Percentiles rank a stretch among this genome's conserved stretches.
Evolutionary conservation across 352 stramenopile species (phyloP).

Genomic region (Phytophthora ohioensis): DNA sequence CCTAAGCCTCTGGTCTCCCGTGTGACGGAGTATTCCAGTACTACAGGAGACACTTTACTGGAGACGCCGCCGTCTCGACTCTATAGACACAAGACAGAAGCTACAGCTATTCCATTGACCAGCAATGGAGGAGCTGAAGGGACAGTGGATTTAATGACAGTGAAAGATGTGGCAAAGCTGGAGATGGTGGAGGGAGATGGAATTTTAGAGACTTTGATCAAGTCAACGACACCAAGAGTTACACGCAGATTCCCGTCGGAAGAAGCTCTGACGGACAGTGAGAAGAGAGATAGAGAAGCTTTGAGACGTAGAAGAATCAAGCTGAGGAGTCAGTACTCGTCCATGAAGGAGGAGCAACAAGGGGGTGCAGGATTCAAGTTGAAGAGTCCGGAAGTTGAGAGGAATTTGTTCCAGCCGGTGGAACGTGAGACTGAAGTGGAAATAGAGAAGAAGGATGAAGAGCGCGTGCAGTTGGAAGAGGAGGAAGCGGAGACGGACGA

Average conservation of each 20-base stretch:
- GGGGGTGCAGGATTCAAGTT: slow-evolving; percentile 1
- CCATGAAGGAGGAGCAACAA: slow-evolving; percentile 38
- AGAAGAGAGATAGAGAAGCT: slow-evolving; percentile 59
- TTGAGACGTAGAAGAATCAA: slow-evolving; percentile 57
- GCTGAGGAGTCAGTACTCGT: slow-evolving; percentile 47
- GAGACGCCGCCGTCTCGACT: slow-evolving; percentile 16
- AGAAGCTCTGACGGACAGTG: slow-evolving; percentile 48
- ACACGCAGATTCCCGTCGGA: slow-evolving; percentile 64
- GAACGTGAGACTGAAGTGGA: slow-evolving; percentile 10
- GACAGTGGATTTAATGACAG: slow-evolving; percentile 55
- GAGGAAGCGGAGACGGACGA: slow-evolving; percentile 59
- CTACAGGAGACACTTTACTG: slow-evolving; percentile 12
- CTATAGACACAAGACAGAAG: neutral
- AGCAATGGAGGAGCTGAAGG: slow-evolving; percentile 33
- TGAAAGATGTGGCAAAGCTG: slow-evolving; percentile 46
- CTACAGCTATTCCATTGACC: slow-evolving; percentile 1
- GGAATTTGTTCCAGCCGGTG: slow-evolving; percentile 9
- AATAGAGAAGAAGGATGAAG: slow-evolving; percentile 24
- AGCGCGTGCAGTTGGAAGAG: slow-evolving; percentile 30
- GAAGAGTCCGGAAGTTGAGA: slow-evolving; percentile 12
- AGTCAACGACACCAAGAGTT: slow-evolving; percentile 48
- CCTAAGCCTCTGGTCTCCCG: slow-evolving; percentile 8
- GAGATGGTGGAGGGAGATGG: slow-evolving; percentile 76
- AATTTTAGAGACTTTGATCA: slow-evolving; percentile 64
- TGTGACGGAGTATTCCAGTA: slow-evolving; percentile 2